A percentile compares a stretch with the other conserved stretches of the same genome.
phyloP scores from a whole-genome alignment of 768 basidiomycete genomes.

The Amylocystis lapponica region DNA sequence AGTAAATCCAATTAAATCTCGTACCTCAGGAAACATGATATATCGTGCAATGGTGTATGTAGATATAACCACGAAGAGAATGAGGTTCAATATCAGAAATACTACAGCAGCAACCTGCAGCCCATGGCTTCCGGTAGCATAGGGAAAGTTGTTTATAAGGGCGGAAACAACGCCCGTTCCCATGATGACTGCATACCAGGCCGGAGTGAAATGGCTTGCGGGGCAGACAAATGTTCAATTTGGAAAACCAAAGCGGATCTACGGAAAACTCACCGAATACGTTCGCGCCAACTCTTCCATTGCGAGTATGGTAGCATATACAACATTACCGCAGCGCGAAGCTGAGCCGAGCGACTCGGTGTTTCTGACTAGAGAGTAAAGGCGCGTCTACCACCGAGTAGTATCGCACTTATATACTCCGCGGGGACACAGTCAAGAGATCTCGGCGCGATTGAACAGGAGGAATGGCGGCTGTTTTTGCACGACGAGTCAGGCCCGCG shows the following conservation, averaged over 20 bases:
- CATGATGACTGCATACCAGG: slow-evolving; percentile 45
- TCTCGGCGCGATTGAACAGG: too few relatives aligned
- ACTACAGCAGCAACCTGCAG: slow-evolving; percentile 31
- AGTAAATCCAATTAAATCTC: background rate
- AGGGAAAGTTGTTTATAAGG: slow-evolving; percentile 39
- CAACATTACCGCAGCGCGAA: too few relatives aligned
- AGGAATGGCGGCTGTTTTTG: too few relatives aligned
- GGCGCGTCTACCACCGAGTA: too few relatives aligned
- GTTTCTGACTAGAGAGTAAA: too few relatives aligned
- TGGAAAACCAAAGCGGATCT: background rate
- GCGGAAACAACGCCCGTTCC: slow-evolving; percentile 38
- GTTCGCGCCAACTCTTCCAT: slow-evolving; percentile 32
- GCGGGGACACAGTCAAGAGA: too few relatives aligned
- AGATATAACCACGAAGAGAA: slow-evolving; percentile 31
- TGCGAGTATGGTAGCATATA: background rate
- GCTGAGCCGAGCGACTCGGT: too few relatives aligned
- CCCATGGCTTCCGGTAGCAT: slow-evolving; percentile 28
- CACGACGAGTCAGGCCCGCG: too few relatives aligned
- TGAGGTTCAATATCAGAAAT: slow-evolving; percentile 36
- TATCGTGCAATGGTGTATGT: slow-evolving; percentile 28
- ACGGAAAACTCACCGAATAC: slow-evolving; percentile 26
- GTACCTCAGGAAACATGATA: slow-evolving; percentile 25
- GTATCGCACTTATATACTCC: too few relatives aligned
- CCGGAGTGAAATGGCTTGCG: slow-evolving; percentile 39
- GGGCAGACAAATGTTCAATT: background rate